phyloP scores from a whole-genome alignment of 2,329 filamentous ascomycete species.

The Microcyclosporella mali region DNA sequence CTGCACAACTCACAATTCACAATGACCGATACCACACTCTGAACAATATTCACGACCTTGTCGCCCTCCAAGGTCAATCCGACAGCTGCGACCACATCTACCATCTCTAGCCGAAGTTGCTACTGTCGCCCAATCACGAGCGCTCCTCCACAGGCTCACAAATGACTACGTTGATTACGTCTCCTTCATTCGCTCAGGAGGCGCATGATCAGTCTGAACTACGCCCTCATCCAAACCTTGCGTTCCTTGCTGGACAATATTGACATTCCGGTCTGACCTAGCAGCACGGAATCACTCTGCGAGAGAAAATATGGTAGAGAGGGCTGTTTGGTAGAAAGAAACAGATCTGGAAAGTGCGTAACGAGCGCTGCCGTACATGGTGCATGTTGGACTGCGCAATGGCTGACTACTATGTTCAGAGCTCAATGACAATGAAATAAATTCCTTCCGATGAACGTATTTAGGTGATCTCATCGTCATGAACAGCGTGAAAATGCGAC shows the following conservation, averaged over 20 bases:
- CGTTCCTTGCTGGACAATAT: background rate
- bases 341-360: slow-evolving; percentile 9
- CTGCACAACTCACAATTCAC: background rate
- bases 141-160: slow-evolving; percentile 12
- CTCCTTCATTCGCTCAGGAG: slow-evolving; percentile 27
- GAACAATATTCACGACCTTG: slow-evolving; percentile 10
- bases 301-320: background rate
- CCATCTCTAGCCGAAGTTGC: slow-evolving; percentile 14
- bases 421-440: slow-evolving; percentile 8
- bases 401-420: slow-evolving; percentile 5
- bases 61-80: slow-evolving; percentile 18
- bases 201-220: slow-evolving; percentile 27
- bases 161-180: slow-evolving; percentile 27
- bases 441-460: no score
- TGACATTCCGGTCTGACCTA: background rate
- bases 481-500: no score
- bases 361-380: slow-evolving; percentile 4
- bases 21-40: slow-evolving; percentile 2
- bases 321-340: slow-evolving; percentile 19
- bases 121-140: slow-evolving; percentile 7
- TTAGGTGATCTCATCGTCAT: no score
- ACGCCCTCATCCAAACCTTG: slow-evolving; percentile 1
- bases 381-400: slow-evolving; percentile 1
- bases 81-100: slow-evolving; percentile 13
- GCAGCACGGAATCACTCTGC: background rate